phyloP scores from a whole-genome alignment of 164 flowering plant species.

The Vitis riparia region DNA sequence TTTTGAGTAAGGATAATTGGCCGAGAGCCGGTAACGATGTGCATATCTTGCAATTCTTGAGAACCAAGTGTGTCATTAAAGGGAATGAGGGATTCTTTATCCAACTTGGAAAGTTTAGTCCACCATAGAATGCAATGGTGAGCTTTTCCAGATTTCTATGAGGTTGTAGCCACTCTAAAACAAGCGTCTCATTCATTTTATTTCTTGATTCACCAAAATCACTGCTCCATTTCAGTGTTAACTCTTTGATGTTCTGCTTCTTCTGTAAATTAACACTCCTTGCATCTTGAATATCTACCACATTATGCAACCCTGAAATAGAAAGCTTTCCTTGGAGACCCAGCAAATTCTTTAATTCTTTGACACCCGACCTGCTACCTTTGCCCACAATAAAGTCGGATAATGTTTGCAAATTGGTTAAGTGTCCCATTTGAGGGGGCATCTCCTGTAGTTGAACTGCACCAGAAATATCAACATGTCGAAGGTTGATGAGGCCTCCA shows the following conservation, averaged over 20 bases:
- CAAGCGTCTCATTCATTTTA: neutral
- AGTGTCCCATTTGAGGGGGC: slow-evolving; percentile 9
- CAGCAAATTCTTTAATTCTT: neutral
- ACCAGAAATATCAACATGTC: slow-evolving; percentile 7
- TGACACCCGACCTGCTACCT: neutral
- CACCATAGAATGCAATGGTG: neutral
- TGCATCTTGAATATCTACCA: neutral
- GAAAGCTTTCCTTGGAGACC: slow-evolving; percentile 7
- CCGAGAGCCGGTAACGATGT: neutral
- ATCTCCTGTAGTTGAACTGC: neutral
- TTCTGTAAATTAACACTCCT: neutral
- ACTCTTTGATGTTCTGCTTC: slow-evolving; percentile 4
- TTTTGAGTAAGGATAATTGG: neutral
- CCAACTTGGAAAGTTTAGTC: slow-evolving; percentile 11
- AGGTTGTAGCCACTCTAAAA: slow-evolving; percentile 8
- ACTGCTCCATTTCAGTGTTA: slow-evolving; percentile 2
- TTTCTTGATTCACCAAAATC: neutral
- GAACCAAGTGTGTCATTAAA: neutral
- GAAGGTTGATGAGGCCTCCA: slow-evolving; percentile 5
- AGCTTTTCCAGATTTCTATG: slow-evolving; percentile 10
- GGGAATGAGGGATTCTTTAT: neutral
- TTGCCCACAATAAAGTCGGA: slow-evolving; percentile 3
- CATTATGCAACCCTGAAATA: slow-evolving; percentile 15
- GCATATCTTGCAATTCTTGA: neutral
- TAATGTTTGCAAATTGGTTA: slow-evolving; percentile 13